phyloP scores from a whole-genome alignment of 2,329 filamentous ascomycete genomes.

The Aspergillus pseudotamarii region DNA sequence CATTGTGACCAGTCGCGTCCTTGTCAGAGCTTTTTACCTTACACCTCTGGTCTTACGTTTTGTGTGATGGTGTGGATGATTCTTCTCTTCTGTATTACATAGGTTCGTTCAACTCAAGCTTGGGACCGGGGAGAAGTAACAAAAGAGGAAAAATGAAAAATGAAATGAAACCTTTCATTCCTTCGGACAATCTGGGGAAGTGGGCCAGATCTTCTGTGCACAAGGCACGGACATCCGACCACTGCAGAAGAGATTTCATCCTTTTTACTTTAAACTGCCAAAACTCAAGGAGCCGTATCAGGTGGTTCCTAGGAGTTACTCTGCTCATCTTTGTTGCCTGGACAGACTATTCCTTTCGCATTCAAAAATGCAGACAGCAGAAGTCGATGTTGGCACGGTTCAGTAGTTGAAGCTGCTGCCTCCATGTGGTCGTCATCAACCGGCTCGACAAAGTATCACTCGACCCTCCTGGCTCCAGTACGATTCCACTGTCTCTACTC shows the following conservation, averaged over 20 bases:
- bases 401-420: neutral
- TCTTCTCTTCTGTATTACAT: neutral
- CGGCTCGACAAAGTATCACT: neutral
- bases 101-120: neutral
- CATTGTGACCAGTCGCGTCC: conserved; percentile 16
- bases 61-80: neutral
- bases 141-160: conserved; percentile 4
- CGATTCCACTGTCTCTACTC: neutral
- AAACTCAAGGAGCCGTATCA: conserved; percentile 8
- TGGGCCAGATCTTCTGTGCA: conserved; percentile 25
- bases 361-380: neutral
- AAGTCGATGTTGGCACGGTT: neutral
- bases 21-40: neutral
- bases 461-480: neutral
- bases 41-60: neutral
- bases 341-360: neutral
- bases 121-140: neutral
- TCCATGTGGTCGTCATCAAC: conserved; percentile 1
- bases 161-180: conserved; percentile 5
- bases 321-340: conserved; percentile 1
- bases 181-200: conserved; percentile 27
- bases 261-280: neutral
- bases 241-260: conserved; percentile 10
- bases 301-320: conserved; percentile 7
- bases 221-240: conserved; percentile 21